Conservation (phyloP, 2,329 filamentous ascomycete species). For the Macrophomina tecta region DNA sequence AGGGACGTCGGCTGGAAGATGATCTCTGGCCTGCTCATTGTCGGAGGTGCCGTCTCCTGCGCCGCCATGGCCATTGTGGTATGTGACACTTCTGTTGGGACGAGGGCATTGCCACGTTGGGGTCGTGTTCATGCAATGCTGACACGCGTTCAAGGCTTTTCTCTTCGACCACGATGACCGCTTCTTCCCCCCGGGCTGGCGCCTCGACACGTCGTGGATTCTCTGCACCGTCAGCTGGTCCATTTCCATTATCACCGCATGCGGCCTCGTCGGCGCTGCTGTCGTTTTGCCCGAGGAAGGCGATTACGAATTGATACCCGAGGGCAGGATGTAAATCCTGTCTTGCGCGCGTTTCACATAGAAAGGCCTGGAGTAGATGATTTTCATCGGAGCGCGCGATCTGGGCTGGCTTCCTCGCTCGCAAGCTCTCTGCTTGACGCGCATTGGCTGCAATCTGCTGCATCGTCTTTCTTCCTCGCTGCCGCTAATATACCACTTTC, state of each 20-base stretch:
- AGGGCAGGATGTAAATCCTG: slow-evolving; percentile 23
- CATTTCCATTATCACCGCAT: slow-evolving; percentile 58
- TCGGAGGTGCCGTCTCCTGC: slow-evolving; percentile 73
- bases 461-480: neutral
- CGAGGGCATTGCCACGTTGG: neutral
- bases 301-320: slow-evolving; percentile 79
- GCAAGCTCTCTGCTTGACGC: slow-evolving; percentile 13
- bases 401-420: slow-evolving; percentile 20
- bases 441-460: slow-evolving; percentile 10
- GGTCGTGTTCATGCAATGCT: slow-evolving; percentile 5
- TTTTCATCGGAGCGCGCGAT: slow-evolving; percentile 13
- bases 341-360: slow-evolving; percentile 6
- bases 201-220: slow-evolving; percentile 78
- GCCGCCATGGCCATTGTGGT: slow-evolving; percentile 84
- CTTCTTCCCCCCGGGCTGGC: slow-evolving; percentile 79
- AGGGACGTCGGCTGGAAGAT: slow-evolving; percentile 84
- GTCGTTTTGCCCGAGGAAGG: slow-evolving; percentile 77
- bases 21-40: slow-evolving; percentile 67
- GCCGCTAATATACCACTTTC: neutral
- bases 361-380: slow-evolving; percentile 6
- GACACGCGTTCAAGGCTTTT: slow-evolving; percentile 66
- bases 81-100: slow-evolving; percentile 44
- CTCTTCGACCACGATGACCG: slow-evolving; percentile 82
- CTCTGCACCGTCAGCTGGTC: slow-evolving; percentile 68
- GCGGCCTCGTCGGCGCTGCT: slow-evolving; percentile 69